A percentile compares a stretch with the other conserved stretches of the same genome.
Evolutionary conservation across 2,329 filamentous ascomycete genomes (phyloP).

Genomic region (Penicillium olsonii): DNA sequence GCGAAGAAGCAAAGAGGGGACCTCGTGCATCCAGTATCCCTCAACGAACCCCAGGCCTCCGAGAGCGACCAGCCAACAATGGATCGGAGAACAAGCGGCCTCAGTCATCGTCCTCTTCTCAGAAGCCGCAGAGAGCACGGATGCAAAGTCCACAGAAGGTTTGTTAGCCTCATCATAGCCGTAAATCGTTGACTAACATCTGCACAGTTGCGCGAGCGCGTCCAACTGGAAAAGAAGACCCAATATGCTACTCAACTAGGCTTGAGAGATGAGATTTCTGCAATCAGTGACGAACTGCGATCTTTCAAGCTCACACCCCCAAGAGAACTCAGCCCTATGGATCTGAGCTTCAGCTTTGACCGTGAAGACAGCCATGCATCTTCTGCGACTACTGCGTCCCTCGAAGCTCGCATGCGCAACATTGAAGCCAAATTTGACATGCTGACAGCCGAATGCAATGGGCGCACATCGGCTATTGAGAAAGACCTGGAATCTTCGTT

Average conservation of each 20-base stretch:
- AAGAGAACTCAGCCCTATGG: constrained; percentile 33
- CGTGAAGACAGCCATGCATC: constrained; percentile 21
- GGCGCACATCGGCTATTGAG: constrained; percentile 65
- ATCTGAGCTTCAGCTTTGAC: constrained; percentile 31
- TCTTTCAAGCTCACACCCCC: constrained; percentile 35
- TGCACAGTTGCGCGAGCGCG: constrained; percentile 67
- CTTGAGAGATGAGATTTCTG: constrained; percentile 73
- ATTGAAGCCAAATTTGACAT: constrained; percentile 69
- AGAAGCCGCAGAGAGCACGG: constrained; percentile 69
- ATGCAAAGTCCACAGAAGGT: constrained; percentile 65
- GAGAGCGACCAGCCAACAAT: constrained; percentile 37
- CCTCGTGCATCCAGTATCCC: constrained; percentile 54
- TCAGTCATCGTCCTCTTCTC: constrained; percentile 63
- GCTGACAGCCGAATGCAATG: constrained; percentile 60
- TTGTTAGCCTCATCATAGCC: constrained; percentile 7
- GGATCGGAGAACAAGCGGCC: constrained; percentile 34
- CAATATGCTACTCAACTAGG: constrained; percentile 69
- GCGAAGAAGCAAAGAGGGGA: constrained; percentile 45
- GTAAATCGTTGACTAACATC: constrained; percentile 6
- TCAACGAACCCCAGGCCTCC: constrained; percentile 36
- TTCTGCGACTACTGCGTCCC: constrained; percentile 21
- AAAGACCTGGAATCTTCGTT: constrained; percentile 72
- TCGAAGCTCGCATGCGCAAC: constrained; percentile 57
- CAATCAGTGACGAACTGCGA: constrained; percentile 79
- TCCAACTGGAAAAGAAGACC: constrained; percentile 77